Evolutionary conservation across 2,329 filamentous ascomycete species (phyloP), one percentile per base, ranked within the genome.

Genomic region (Ophiosphaerella korrae): DNA sequence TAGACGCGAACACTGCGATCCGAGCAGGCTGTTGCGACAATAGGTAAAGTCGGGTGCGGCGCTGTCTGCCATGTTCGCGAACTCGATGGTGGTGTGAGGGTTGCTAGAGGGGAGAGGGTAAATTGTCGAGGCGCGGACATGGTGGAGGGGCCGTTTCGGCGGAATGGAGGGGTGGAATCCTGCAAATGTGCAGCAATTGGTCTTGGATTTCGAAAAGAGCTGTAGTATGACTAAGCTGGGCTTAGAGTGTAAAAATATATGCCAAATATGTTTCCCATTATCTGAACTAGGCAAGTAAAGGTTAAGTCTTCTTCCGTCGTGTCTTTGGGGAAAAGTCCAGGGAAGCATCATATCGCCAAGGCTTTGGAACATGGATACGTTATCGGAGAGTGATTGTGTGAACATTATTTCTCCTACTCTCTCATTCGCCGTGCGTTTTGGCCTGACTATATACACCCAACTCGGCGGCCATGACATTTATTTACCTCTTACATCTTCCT

Each of bases 1-100:
- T 95, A 97, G 66, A 99, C 83, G 55, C 91, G 92, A 49, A 94
- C 90, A 33, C 87, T 87, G 70, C 94, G 96, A 72, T 89, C 87
- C 51, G 89, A 86, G 75, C 92, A 91, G 54, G 91, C 88, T 14
- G 93, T 97, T 50, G 93, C 94, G 64, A 97, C 80, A 53, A 97
- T 84, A 3, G 94, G 93, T 16, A 94, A 86, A 24, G 86, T 88
- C 2, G 93, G 92, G 70, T 99, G 94, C 1, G 92, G 90, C 50
- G 87, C 79, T 16, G 90, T 90, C 57, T 86, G 85, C 94, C 94
- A 99, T 65, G 91, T 88, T 63, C 94, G 90, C 4, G 78, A 73
- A 39, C 66, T 78, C 45, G 73, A 82, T 12, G 82, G 74, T 9
- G 84, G 82, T 18, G 74, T 75, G 47, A 85, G 74, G 42, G 82